A percentile compares a stretch with the other conserved stretches of the same genome.
These are phyloP conservation scores for Acmispon strigosus DNA, from an alignment of 306 rosid genomes.

Conservation along the genomic window DNA sequence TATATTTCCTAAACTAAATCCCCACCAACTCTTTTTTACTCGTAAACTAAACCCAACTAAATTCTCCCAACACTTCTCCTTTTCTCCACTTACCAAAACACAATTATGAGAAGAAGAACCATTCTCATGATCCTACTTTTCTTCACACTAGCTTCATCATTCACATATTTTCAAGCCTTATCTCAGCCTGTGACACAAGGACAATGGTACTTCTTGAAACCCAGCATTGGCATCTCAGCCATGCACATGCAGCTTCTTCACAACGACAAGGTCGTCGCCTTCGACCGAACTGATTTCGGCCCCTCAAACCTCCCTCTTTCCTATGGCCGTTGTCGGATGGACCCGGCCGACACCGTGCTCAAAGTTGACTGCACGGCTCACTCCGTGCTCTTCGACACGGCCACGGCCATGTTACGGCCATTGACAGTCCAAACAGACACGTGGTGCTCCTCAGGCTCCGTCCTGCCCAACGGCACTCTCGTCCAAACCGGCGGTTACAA, in stretches of 20 bases:
- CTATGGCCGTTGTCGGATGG: constrained; percentile 27
- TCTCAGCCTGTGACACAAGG: constrained; percentile 31
- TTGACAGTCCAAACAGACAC: constrained; percentile 55
- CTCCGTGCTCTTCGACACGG: constrained; percentile 49
- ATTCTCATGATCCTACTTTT: background rate
- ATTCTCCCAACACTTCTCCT: constrained; percentile 17
- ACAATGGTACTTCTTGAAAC: constrained; percentile 54
- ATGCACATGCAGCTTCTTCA: constrained; percentile 83
- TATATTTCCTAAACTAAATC: background rate
- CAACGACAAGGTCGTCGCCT: constrained; percentile 53
- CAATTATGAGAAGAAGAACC: background rate
- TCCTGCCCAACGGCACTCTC: constrained; percentile 62
- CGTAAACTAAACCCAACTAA: constrained; percentile 18
- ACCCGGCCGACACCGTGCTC: constrained; percentile 29
- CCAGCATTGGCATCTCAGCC: constrained; percentile 61
- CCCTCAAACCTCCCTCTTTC: constrained; percentile 57
- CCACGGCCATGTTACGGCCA: constrained; percentile 51
- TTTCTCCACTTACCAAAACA: background rate
- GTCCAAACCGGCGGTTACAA: constrained; percentile 79
- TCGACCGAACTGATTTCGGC: constrained; percentile 74
- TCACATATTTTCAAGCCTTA: background rate
- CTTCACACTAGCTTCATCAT: constrained; percentile 14
- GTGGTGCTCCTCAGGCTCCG: constrained; percentile 82
- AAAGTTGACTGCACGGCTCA: constrained; percentile 73
- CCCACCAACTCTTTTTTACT: constrained; percentile 14